phyloP scores from a whole-genome alignment of 768 basidiomycete genomes.

The Naganishia antarctica region DNA sequence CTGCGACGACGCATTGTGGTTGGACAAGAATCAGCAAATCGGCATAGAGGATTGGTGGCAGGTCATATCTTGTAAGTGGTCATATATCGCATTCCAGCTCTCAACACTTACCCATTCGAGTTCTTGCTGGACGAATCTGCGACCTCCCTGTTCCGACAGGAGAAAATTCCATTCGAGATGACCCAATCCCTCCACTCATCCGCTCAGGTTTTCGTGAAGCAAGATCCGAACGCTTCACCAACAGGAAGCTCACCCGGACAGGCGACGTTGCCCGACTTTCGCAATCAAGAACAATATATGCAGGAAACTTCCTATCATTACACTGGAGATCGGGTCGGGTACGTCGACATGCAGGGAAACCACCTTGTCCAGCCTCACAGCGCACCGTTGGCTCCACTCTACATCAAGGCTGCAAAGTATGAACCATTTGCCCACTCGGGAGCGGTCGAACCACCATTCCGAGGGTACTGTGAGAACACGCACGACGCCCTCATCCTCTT shows the following conservation, averaged over 20 bases:
- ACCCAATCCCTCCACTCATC: neutral
- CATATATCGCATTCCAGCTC: too few relatives aligned
- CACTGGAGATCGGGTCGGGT: neutral
- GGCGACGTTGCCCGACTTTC: neutral
- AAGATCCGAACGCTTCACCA: neutral
- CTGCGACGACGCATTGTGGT: too few relatives aligned
- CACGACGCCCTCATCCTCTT: slow-evolving; percentile 94
- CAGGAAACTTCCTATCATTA: neutral
- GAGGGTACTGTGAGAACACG: slow-evolving; percentile 91
- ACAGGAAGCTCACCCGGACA: neutral
- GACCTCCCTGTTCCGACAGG: neutral
- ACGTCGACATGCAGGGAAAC: slow-evolving; percentile 13
- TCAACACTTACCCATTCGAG: neutral
- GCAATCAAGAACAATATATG: too few relatives aligned
- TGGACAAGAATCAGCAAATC: too few relatives aligned
- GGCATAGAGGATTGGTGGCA: too few relatives aligned
- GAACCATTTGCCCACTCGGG: slow-evolving; percentile 2
- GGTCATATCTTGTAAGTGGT: too few relatives aligned
- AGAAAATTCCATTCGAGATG: neutral
- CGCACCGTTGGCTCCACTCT: slow-evolving; percentile 1
- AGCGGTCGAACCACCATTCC: slow-evolving; percentile 71
- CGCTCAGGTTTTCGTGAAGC: neutral
- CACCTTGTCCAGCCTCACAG: neutral
- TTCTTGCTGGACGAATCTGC: neutral
- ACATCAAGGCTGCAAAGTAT: slow-evolving; percentile 3